phyloP scores from a whole-genome alignment of 768 basidiomycete species.

The Suillus clintonianus region DNA sequence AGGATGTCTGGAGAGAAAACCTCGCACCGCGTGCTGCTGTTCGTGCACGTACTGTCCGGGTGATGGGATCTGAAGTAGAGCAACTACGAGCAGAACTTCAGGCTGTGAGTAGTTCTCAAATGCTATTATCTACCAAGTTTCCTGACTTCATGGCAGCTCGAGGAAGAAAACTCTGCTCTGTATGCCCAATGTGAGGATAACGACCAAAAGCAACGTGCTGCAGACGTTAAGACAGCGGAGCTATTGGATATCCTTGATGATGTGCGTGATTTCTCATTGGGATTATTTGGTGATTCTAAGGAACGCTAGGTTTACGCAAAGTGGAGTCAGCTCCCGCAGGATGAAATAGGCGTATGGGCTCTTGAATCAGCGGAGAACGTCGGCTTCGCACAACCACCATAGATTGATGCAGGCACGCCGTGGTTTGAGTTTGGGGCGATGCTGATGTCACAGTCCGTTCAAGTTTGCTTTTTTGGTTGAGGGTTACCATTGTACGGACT shows the following conservation, averaged over 20 bases:
- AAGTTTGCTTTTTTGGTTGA: slow-evolving; percentile 24
- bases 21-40: slow-evolving; percentile 65
- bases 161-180: slow-evolving; percentile 52
- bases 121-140: background rate
- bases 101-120: slow-evolving; percentile 1
- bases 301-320: slow-evolving; percentile 43
- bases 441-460: background rate
- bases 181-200: slow-evolving; percentile 53
- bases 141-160: slow-evolving; percentile 43
- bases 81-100: slow-evolving; percentile 39
- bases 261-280: slow-evolving; percentile 36
- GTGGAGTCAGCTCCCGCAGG: slow-evolving; percentile 59
- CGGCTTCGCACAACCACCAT: slow-evolving; percentile 28
- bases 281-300: slow-evolving; percentile 8
- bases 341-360: slow-evolving; percentile 60
- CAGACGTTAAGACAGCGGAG: slow-evolving; percentile 46
- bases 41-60: slow-evolving; percentile 62
- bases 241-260: slow-evolving; percentile 56
- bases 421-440: background rate
- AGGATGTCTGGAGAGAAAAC: slow-evolving; percentile 66
- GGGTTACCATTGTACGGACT: background rate
- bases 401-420: background rate
- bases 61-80: slow-evolving; percentile 48
- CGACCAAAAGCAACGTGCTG: slow-evolving; percentile 43
- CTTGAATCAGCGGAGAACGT: slow-evolving; percentile 40